phyloP scores from a whole-genome alignment of 768 basidiomycete genomes.

The Boletus reticulatus region DNA sequence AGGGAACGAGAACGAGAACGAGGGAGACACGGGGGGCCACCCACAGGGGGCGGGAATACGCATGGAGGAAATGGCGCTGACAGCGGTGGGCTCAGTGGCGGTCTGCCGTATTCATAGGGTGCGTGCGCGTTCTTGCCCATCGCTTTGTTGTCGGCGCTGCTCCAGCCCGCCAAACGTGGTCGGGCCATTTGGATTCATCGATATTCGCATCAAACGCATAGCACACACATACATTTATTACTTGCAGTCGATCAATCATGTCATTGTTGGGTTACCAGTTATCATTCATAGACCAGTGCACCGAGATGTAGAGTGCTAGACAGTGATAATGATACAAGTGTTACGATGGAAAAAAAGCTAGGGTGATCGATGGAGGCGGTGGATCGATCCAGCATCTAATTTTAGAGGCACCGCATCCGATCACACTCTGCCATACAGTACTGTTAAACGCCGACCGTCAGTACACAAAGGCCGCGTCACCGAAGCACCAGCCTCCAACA shows the following conservation, averaged over 20 bases:
- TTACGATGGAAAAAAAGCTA: too few species aligned
- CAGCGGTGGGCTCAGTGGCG: conserved; percentile 17
- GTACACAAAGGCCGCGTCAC: too few species aligned
- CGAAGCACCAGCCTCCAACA: too few species aligned
- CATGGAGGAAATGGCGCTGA: conserved; percentile 4
- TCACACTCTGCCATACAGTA: too few species aligned
- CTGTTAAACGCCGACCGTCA: too few species aligned
- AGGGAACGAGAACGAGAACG: conserved; percentile 20
- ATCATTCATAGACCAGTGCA: neutral
- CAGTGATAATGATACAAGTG: neutral
- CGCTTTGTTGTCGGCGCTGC: neutral
- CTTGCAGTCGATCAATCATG: conserved; percentile 13
- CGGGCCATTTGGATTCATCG: neutral
- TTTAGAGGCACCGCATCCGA: too few species aligned
- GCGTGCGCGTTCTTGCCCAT: neutral
- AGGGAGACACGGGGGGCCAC: conserved; percentile 14
- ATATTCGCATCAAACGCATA: conserved; percentile 14
- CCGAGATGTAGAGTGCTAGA: conserved; percentile 9
- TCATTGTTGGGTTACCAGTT: conserved; percentile 16
- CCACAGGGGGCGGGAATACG: conserved; percentile 1
- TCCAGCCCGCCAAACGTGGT: neutral
- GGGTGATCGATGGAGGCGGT: too few species aligned
- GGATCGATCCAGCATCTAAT: too few species aligned
- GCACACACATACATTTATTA: conserved; percentile 17
- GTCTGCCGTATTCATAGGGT: conserved; percentile 31